Conservation (phyloP, 2,329 filamentous ascomycete genomes). For the Pestalotiopsis sp. region DNA sequence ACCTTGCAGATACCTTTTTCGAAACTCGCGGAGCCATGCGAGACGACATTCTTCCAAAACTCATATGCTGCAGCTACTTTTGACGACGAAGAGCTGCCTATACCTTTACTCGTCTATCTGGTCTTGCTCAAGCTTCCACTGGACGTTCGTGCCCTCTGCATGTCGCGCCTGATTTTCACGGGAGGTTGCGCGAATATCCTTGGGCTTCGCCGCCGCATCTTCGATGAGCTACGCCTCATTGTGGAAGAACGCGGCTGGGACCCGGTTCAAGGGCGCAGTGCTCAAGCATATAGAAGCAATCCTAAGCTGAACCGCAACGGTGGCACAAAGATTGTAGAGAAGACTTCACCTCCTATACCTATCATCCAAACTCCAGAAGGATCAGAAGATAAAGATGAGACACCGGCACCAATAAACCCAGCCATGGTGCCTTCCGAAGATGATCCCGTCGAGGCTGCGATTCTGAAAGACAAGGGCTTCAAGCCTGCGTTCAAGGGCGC, state of each 20-base stretch:
- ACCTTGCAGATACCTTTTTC: slow-evolving; percentile 69
- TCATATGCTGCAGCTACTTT: slow-evolving; percentile 55
- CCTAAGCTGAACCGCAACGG: slow-evolving; percentile 38
- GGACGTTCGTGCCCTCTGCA: slow-evolving; percentile 82
- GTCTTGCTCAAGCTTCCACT: slow-evolving; percentile 75
- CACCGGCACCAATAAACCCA: slow-evolving; percentile 32
- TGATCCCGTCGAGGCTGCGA: slow-evolving; percentile 61
- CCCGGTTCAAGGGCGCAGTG: slow-evolving; percentile 69
- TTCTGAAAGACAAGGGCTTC: slow-evolving; percentile 47
- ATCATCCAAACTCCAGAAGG: slow-evolving; percentile 14
- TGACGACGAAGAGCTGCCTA: slow-evolving; percentile 83
- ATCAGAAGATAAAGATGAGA: slow-evolving; percentile 18
- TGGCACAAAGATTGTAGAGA: slow-evolving; percentile 1
- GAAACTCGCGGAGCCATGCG: slow-evolving; percentile 72
- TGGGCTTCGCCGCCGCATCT: slow-evolving; percentile 75
- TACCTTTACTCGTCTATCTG: slow-evolving; percentile 77
- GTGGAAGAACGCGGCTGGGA: slow-evolving; percentile 76
- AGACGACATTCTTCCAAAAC: slow-evolving; percentile 72
- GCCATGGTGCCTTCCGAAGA: slow-evolving; percentile 48
- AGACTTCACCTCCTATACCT: slow-evolving; percentile 18
- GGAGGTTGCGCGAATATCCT: slow-evolving; percentile 80
- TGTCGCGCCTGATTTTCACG: slow-evolving; percentile 85
- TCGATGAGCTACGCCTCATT: slow-evolving; percentile 72
- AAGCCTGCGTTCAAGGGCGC: slow-evolving; percentile 52
- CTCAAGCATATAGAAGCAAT: slow-evolving; percentile 54